phyloP scores from a whole-genome alignment of 2,329 filamentous ascomycete species.

The Nemania bipapillata region DNA sequence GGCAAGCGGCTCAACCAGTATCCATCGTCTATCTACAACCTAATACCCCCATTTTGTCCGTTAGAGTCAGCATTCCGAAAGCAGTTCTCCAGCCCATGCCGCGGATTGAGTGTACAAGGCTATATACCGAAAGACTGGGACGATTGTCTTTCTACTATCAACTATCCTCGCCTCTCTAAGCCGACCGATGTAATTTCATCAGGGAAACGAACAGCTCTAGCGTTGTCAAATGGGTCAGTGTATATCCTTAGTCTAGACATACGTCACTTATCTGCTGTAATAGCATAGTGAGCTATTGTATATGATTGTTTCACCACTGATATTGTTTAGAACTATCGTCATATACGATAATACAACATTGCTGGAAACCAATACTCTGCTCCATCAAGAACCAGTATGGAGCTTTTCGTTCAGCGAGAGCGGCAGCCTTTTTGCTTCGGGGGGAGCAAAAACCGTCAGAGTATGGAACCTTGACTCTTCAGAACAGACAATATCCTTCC shows the following conservation, averaged over 20 bases:
- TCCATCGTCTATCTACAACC: constrained; percentile 42
- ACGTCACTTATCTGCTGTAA: background rate
- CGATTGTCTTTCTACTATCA: constrained; percentile 42
- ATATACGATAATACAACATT: constrained; percentile 43
- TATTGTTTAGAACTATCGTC: constrained; percentile 17
- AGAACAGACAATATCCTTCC: constrained; percentile 26
- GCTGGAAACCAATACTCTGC: constrained; percentile 31
- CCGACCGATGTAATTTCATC: constrained; percentile 24
- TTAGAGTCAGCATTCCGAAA: constrained; percentile 39
- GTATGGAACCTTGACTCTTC: constrained; percentile 36
- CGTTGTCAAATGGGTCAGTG: constrained; percentile 31
- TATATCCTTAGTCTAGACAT: background rate
- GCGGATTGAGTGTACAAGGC: constrained; percentile 40
- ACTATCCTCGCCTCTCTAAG: constrained; percentile 27
- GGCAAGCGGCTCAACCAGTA: constrained; percentile 24
- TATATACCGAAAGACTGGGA: constrained; percentile 38
- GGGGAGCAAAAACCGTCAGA: constrained; percentile 29
- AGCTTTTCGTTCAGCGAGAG: constrained; percentile 38
- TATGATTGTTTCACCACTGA: background rate
- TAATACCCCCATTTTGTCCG: constrained; percentile 47
- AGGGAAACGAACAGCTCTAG: constrained; percentile 35
- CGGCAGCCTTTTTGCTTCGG: constrained; percentile 32
- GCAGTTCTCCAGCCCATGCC: constrained; percentile 36
- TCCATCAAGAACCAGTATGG: constrained; percentile 41
- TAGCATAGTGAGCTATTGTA: background rate